Conservation (phyloP, 2,329 filamentous ascomycete genomes). For the Phaeosphaeriaceae sp. region DNA sequence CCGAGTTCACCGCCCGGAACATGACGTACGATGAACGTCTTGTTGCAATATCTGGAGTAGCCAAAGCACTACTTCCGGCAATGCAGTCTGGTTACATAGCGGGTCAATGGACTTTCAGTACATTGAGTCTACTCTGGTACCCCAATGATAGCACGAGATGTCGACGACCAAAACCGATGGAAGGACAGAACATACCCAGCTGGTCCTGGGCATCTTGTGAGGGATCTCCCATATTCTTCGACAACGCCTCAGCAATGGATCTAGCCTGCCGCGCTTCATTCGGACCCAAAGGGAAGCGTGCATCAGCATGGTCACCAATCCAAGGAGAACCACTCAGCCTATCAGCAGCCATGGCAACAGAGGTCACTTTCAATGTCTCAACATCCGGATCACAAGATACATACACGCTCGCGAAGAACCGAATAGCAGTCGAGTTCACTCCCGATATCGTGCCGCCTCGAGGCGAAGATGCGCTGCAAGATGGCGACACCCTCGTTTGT, state of each 20-base stretch:
- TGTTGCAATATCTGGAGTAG: constrained; percentile 41
- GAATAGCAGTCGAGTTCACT: constrained; percentile 40
- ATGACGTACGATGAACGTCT: constrained; percentile 46
- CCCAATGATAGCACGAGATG: constrained; percentile 38
- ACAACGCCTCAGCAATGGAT: constrained; percentile 47
- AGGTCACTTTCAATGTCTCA: constrained; percentile 33
- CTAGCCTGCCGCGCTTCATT: constrained; percentile 42
- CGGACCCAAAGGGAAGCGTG: constrained; percentile 28
- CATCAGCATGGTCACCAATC: constrained; percentile 39
- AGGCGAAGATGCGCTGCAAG: constrained; percentile 33
- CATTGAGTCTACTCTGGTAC: constrained; percentile 46
- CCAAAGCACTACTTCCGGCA: constrained; percentile 32
- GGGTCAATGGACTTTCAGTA: constrained; percentile 47
- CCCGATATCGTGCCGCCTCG: constrained; percentile 39
- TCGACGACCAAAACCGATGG: constrained; percentile 27
- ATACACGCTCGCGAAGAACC: constrained; percentile 37
- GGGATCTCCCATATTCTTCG: constrained; percentile 46
- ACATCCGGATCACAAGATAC: constrained; percentile 13
- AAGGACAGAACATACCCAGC: constrained; percentile 36
- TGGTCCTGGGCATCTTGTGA: constrained; percentile 49
- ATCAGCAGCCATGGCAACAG: constrained; percentile 44
- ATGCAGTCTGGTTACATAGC: constrained; percentile 45
- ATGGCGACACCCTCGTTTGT: constrained; percentile 42
- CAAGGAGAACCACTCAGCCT: constrained; percentile 38
- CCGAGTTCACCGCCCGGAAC: constrained; percentile 44